Base-by-base conservation (phyloP, 2,329 filamentous ascomycete genomes). In the Ophiostoma populinum region DNA sequence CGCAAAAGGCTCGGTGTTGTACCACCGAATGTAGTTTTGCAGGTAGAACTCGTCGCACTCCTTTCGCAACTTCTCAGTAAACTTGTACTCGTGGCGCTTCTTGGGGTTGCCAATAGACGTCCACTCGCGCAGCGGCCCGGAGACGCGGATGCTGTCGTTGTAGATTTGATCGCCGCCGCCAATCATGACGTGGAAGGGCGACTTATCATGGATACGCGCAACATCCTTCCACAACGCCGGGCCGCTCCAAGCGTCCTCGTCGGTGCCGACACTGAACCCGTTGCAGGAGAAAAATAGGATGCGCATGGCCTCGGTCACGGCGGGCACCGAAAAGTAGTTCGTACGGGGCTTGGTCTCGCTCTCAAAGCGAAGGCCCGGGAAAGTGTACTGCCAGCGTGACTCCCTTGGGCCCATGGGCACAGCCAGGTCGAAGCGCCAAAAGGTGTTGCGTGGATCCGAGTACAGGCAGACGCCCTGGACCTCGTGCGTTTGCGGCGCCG, bases 231-330 rank as follows among this genome's bases (percentile, higher is more conserved):
- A 98, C 38, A 98, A 59, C 5, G 82, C 82, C n/a, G 83, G 79
- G 0, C 90, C 90, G 49, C 80, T 87, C 61, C 85, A 92, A 27
- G 77, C 75, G 33, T 81, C 74, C 41, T 90, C 74, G 52, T 93
- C 80, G 4, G 83, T 87, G 36, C 79, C 80, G 25, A 90, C 67
- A 45, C 80, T 87, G 60, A 98, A 98, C 12, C 90, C 92, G 54
- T 98, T 98, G 60, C 90, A 94, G 38, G 82, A 93, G 60, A 94
- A 80, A 57, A 94, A 98, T 82, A 95, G 92, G 51, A 94, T 80
- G 51, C 92, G 83, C 87, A 98, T 95, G 5, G 81, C 80, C 55
- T 94, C 77, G 29, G 73, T 70, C 39, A 66, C 63, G 10, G 80
- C 82, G 10, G 90, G 87, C 5, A 95, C 72, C 64, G 79, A 92